These are phyloP conservation scores for Rutstroemia sp. DNA, from an alignment of 2,329 filamentous ascomycete genomes.

Conservation along the genomic window DNA sequence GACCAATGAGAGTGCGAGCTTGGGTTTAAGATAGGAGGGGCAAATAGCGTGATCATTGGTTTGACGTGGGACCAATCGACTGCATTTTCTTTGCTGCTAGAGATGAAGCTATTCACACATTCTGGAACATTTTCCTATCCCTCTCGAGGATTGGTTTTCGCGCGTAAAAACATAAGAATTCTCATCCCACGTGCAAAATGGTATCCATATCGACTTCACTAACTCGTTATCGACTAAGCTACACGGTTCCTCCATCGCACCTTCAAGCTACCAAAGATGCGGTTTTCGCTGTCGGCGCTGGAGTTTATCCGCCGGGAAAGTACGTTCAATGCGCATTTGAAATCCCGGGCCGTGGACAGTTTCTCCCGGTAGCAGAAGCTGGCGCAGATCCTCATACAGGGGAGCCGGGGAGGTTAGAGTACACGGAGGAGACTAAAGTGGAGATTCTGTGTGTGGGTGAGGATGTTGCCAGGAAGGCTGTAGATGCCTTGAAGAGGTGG, in stretches of 20 bases:
- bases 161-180: neutral
- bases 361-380: slow-evolving; percentile 51
- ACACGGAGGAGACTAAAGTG: slow-evolving; percentile 51
- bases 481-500: slow-evolving; percentile 57
- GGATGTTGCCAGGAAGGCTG: slow-evolving; percentile 46
- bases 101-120: neutral
- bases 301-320: slow-evolving; percentile 40
- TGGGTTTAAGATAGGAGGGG: too few relatives aligned
- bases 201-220: neutral
- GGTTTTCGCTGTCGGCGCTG: slow-evolving; percentile 51
- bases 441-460: slow-evolving; percentile 55
- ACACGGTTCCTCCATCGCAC: slow-evolving; percentile 39
- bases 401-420: slow-evolving; percentile 45
- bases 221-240: slow-evolving; percentile 37
- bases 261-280: slow-evolving; percentile 44
- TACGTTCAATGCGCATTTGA: slow-evolving; percentile 49
- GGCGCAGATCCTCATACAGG: slow-evolving; percentile 55
- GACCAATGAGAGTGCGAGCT: neutral
- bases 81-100: neutral
- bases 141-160: neutral
- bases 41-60: too few relatives aligned
- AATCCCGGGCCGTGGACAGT: slow-evolving; percentile 52
- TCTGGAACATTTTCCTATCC: neutral
- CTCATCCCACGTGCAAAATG: neutral
- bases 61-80: neutral